Percentiles rank a stretch among this genome's conserved stretches.
Conservation (phyloP, 140 eudicot species). For the Oenanthe javanica region DNA sequence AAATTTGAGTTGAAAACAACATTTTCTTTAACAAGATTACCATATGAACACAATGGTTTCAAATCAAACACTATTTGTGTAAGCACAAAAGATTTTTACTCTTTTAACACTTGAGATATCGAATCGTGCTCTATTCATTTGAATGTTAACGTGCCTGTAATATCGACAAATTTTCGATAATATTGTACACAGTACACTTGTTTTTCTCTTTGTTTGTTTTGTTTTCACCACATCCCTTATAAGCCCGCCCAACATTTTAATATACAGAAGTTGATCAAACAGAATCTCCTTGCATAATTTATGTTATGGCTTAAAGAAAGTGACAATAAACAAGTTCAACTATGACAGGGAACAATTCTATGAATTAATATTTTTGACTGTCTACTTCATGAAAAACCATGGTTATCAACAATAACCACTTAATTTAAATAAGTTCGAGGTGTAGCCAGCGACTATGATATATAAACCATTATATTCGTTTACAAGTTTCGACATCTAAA, state of each 20-base stretch:
- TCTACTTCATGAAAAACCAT: slow-evolving; percentile 8
- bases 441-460: slow-evolving; percentile 5
- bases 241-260: background rate
- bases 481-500: slow-evolving; percentile 14
- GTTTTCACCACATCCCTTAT: background rate
- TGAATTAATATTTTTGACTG: background rate
- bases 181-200: too few species aligned
- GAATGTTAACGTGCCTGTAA: background rate
- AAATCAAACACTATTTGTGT: background rate
- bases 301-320: background rate
- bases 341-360: slow-evolving; percentile 15
- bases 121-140: too few species aligned
- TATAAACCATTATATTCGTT: background rate
- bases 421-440: slow-evolving; percentile 10
- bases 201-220: background rate
- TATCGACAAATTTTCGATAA: background rate
- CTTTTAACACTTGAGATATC: too few species aligned
- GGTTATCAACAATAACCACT: slow-evolving; percentile 13
- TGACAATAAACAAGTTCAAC: background rate
- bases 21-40: background rate
- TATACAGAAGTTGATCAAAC: background rate
- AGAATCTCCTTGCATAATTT: background rate
- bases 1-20: background rate
- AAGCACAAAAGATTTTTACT: background rate
- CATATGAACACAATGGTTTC: background rate